These are phyloP conservation scores for Penicillium sp. DNA, from an alignment of 2,329 filamentous ascomycete genomes.

Conservation along the genomic window DNA sequence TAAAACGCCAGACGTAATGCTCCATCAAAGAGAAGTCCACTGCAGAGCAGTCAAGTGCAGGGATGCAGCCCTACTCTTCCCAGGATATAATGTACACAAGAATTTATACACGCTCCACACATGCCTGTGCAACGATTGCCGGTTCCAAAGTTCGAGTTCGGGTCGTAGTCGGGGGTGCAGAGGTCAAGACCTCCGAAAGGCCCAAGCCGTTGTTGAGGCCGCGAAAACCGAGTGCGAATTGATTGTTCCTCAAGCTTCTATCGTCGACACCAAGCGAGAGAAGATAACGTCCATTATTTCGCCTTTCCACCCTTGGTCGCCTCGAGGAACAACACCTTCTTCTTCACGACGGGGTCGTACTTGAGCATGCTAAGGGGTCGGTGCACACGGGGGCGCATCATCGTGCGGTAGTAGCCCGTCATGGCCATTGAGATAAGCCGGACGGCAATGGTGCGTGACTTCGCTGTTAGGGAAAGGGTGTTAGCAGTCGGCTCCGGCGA, in stretches of 20 bases:
- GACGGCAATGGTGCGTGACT: constrained; percentile 88
- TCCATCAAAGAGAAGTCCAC: constrained; percentile 19
- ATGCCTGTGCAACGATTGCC: neutral
- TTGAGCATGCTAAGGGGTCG: constrained; percentile 95
- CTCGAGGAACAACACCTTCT: constrained; percentile 94
- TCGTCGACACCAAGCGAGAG: neutral
- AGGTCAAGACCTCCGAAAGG: neutral
- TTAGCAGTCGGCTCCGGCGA: constrained; percentile 6
- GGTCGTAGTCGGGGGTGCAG: neutral
- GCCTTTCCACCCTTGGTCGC: constrained; percentile 72
- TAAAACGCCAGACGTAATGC: constrained; percentile 28
- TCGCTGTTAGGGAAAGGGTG: constrained; percentile 54
- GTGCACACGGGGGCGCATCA: constrained; percentile 75
- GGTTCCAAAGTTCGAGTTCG: neutral
- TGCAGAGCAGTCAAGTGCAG: constrained; percentile 10
- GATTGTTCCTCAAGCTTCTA: neutral
- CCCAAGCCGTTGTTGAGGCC: neutral
- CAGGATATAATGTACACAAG: constrained; percentile 27
- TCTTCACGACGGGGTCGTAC: constrained; percentile 95
- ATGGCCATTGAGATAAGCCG: constrained; percentile 97
- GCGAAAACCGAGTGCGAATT: neutral
- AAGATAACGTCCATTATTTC: constrained; percentile 27
- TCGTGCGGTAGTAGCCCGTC: constrained; percentile 95
- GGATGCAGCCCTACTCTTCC: constrained; percentile 3
- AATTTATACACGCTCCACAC: constrained; percentile 9